Evolutionary conservation across 2,329 filamentous ascomycete species (phyloP).

Genomic region (Tolypocladium tundrense): DNA sequence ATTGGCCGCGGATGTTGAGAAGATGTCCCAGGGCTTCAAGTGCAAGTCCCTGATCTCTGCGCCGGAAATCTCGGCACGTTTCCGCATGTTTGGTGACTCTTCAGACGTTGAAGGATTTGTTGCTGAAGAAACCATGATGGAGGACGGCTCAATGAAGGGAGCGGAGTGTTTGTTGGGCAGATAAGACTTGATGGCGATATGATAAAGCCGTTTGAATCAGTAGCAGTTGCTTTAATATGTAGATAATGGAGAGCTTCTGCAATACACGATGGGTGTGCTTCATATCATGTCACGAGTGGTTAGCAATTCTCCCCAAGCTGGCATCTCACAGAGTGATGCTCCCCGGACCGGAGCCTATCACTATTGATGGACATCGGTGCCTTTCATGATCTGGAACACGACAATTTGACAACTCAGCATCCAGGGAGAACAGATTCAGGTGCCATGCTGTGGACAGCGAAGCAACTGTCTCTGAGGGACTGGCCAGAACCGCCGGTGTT

Average conservation of each 20-base stretch:
- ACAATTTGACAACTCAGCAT: not conserved
- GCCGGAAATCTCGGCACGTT: conserved; percentile 18
- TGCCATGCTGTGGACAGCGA: not conserved
- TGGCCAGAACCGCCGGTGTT: too few relatives aligned
- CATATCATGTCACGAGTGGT: not conserved
- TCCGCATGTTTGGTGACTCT: not conserved
- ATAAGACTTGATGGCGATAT: not conserved
- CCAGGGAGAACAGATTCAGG: not conserved
- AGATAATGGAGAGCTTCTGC: too few relatives aligned
- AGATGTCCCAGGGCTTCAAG: conserved; percentile 22
- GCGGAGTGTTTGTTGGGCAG: not conserved
- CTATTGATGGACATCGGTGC: not conserved
- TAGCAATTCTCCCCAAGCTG: not conserved
- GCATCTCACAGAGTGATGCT: not conserved
- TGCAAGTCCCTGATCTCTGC: conserved; percentile 15
- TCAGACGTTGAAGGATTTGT: not conserved
- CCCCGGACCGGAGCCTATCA: not conserved
- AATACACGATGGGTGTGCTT: not conserved
- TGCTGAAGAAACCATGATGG: not conserved
- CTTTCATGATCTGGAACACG: not conserved
- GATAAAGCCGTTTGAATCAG: not conserved
- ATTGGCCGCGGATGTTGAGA: conserved; percentile 13
- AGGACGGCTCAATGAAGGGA: not conserved
- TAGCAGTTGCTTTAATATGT: not conserved
- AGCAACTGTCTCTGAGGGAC: not conserved